phyloP scores from a whole-genome alignment of 176 grass and related monocot species.

The Areca catechu region DNA sequence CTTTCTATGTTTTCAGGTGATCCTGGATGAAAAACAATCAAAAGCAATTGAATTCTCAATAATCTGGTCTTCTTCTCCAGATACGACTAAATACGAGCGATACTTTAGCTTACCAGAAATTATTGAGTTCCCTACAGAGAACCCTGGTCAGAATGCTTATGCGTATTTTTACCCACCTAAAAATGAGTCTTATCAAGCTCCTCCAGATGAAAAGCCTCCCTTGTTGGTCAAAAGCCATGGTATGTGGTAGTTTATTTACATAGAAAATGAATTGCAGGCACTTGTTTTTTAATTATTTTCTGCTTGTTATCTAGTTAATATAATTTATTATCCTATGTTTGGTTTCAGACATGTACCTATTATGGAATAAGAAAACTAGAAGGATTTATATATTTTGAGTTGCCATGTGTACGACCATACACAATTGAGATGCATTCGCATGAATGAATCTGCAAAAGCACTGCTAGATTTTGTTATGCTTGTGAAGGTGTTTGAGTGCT shows the following conservation, averaged over 20 bases:
- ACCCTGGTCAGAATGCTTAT: slow-evolving; percentile 66
- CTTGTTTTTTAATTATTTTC: slow-evolving; percentile 9
- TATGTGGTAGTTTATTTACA: slow-evolving; percentile 26
- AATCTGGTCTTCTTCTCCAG: slow-evolving; percentile 73
- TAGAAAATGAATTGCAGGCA: not conserved
- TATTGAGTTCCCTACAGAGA: slow-evolving; percentile 72
- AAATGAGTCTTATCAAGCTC: slow-evolving; percentile 56
- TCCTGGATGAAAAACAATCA: slow-evolving; percentile 48
- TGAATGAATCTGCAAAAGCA: no score
- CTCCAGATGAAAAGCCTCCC: slow-evolving; percentile 70
- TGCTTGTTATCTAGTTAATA: not conserved
- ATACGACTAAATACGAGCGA: slow-evolving; percentile 39
- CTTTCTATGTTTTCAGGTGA: slow-evolving; percentile 38
- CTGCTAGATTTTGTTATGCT: no score
- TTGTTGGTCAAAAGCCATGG: slow-evolving; percentile 93
- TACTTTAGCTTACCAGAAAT: slow-evolving; percentile 74
- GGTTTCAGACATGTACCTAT: no score
- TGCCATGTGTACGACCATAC: no score
- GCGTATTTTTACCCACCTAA: slow-evolving; percentile 84
- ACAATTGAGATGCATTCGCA: no score
- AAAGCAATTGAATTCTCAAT: slow-evolving; percentile 49
- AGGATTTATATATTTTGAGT: no score
- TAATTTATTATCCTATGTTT: no score
- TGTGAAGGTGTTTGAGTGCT: no score
- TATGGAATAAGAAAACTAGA: no score